Evolutionary conservation across 2,329 filamentous ascomycete species (phyloP), one percentile per base, ranked within the genome.

Genomic region (Cladobotryum mycophilum): DNA sequence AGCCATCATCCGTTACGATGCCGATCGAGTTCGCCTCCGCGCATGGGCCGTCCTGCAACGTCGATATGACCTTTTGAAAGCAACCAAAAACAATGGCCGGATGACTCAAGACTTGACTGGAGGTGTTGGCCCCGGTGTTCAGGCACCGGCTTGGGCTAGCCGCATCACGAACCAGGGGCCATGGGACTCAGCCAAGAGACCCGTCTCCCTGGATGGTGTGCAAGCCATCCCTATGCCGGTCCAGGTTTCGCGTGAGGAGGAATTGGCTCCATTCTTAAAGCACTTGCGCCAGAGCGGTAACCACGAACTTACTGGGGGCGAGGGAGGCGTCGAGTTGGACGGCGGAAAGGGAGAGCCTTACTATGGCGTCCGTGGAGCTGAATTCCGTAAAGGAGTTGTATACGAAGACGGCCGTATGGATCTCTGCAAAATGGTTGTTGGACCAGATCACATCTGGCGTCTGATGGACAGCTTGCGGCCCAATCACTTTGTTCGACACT

Each of bases 361-460:
- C 53, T 69, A 70, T 41, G 61, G 62, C 15, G 61, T 65, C 13
- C 60, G 64, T 33, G 67, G 62, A 4, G 61, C 62, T 37, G 68
- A 70, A 58, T 71, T 69, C 38, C 62, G 53, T 20, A 64, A 63
- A 56, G 69, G 68, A 25, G 67, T 70, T 20, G 61, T 78, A 5
- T 80, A 79, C 53, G 69, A 75, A 47, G 76, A 79, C 55, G 70
- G 71, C 8, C 70, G 76, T 12, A 71, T 80, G 64, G 76, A 80
- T 57, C 69, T 80, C 2, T 79, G 76, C 66, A 78, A 79, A 64
- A 76, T 76, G 68, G 76, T 76, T 3, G 70, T 79, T 37, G 77
- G 76, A 1, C 76, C 76, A 9, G 69, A 71, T 15, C 72, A 78
- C 46, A 77, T 79, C 53, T 67, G 67, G 25, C 64, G 66, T n/a